Evolutionary conservation across 2,329 filamentous ascomycete species (phyloP), one percentile per base, ranked within the genome.

Genomic region (Coniochaeta ligniaria): DNA sequence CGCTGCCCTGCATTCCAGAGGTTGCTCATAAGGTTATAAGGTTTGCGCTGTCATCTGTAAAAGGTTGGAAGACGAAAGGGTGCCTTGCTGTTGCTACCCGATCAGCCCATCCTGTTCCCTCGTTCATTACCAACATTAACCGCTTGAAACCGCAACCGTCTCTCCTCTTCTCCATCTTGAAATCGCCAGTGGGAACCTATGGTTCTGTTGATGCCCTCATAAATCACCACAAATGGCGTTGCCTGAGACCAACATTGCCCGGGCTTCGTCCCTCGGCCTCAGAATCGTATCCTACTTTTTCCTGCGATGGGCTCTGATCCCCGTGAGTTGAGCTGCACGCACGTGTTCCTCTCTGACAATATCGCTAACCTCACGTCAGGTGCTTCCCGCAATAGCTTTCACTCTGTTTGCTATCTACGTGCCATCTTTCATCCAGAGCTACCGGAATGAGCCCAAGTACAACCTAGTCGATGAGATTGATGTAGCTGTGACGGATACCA

Each of bases 331-430:
- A 47, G 6, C 14, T 11, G 55, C 35, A 3, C 35, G 7, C 36
- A 9, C 45, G 9, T 31, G 24, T 24, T 17, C 5, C 36, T 43
- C 33, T 43, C 3, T 7, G 33, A 41, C 8, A 5, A n/a, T 2
- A 45, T 24, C 35, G 33, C 62, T 63, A 61, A 67, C 63, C 43
- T 26, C 20, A 2, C 41, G 36, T 22, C 24, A 69, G 66, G 24
- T 63, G 12, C 38, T 69, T 3, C 68, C 72, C 6, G 60, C 66
- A 16, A 66, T 81, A 12, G 76, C 86, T 3, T 85, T 85, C 60
- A 80, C 87, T 0, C 75, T 89, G 2, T 86, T 89, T 62, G 85
- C 83, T 26, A 73, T 91, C 61, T 91, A 91, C 66, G 70, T 87
- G 0, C 81, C 87, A 0, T 78, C 86, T 0, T 90, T 89, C 72